These are phyloP conservation scores for Myrmaecium sp. DNA, from an alignment of 2,329 filamentous ascomycete species.

Conservation along the genomic window DNA sequence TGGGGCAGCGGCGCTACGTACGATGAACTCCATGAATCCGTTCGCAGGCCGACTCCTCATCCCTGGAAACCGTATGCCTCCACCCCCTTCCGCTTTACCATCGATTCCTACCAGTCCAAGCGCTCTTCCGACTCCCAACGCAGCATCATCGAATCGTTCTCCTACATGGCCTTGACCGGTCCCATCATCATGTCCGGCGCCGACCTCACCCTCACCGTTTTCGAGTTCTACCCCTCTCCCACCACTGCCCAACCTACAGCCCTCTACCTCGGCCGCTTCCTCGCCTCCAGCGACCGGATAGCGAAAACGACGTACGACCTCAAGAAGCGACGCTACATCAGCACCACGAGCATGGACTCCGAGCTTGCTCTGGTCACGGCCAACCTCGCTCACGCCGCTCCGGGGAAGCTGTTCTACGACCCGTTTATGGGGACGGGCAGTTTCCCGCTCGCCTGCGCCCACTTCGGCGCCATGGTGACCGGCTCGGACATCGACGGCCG, in stretches of 20 bases:
- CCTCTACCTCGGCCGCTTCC: slow-evolving; percentile 55
- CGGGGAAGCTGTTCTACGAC: slow-evolving; percentile 80
- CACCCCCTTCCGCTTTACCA: slow-evolving; percentile 62
- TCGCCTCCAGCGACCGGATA: slow-evolving; percentile 51
- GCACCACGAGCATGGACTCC: slow-evolving; percentile 93
- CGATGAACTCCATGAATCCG: slow-evolving; percentile 47
- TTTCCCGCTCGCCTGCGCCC: slow-evolving; percentile 75
- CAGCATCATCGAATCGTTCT: slow-evolving; percentile 67
- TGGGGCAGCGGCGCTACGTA: slow-evolving; percentile 63
- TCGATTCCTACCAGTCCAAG: slow-evolving; percentile 70
- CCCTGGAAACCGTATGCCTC: slow-evolving; percentile 50
- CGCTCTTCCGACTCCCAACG: slow-evolving; percentile 46
- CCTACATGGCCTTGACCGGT: slow-evolving; percentile 61
- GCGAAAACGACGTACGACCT: slow-evolving; percentile 62
- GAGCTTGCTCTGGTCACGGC: slow-evolving; percentile 83
- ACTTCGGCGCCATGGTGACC: slow-evolving; percentile 70
- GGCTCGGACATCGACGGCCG: slow-evolving; percentile 91
- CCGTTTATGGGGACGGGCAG: slow-evolving; percentile 92
- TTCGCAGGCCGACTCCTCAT: slow-evolving; percentile 40
- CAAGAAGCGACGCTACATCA: slow-evolving; percentile 87
- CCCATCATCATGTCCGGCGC: slow-evolving; percentile 60
- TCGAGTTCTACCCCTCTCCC: slow-evolving; percentile 58
- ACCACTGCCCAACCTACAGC: slow-evolving; percentile 38
- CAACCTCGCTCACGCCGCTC: slow-evolving; percentile 68
- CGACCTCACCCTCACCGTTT: slow-evolving; percentile 59